These are phyloP conservation scores for Annulohypoxylon stygium DNA, from an alignment of 495 filamentous ascomycete species.

Conservation along the genomic window DNA sequence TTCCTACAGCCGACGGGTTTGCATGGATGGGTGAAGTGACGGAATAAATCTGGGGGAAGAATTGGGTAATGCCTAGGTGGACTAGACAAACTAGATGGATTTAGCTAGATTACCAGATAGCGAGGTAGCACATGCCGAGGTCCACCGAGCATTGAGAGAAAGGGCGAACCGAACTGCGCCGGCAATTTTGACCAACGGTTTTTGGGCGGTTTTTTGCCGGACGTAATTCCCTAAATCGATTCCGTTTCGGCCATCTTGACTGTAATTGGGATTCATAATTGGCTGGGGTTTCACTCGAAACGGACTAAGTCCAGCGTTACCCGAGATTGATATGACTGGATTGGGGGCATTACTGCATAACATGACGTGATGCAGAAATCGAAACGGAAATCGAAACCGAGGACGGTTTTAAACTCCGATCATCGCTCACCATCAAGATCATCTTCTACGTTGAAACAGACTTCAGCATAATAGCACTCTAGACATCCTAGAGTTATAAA, in stretches of 20 bases:
- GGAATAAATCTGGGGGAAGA: conserved; percentile 36
- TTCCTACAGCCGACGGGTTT: conserved; percentile 35
- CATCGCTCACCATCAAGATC: neutral
- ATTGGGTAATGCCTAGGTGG: conserved; percentile 4
- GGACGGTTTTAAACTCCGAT: conserved; percentile 1
- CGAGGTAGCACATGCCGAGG: conserved; percentile 52
- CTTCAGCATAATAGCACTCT: neutral
- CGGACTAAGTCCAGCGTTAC: conserved; percentile 14
- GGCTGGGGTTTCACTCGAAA: conserved; percentile 8
- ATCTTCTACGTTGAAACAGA: neutral
- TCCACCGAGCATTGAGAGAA: conserved; percentile 28
- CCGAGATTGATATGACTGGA: neutral
- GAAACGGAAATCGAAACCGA: conserved; percentile 7
- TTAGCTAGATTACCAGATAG: conserved; percentile 13
- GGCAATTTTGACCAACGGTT: conserved; percentile 40
- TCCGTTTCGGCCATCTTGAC: neutral
- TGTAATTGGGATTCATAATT: conserved; percentile 24
- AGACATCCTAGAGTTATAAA: neutral
- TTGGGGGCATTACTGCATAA: neutral
- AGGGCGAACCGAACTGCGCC: conserved; percentile 24
- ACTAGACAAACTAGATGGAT: neutral
- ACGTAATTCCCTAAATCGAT: conserved; percentile 18
- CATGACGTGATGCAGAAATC: conserved; percentile 6
- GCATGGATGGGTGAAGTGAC: conserved; percentile 32
- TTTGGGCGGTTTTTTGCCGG: conserved; percentile 43